These are phyloP conservation scores for Onygenales sp. DNA, from an alignment of 2,329 filamentous ascomycete genomes.

Conservation along the genomic window DNA sequence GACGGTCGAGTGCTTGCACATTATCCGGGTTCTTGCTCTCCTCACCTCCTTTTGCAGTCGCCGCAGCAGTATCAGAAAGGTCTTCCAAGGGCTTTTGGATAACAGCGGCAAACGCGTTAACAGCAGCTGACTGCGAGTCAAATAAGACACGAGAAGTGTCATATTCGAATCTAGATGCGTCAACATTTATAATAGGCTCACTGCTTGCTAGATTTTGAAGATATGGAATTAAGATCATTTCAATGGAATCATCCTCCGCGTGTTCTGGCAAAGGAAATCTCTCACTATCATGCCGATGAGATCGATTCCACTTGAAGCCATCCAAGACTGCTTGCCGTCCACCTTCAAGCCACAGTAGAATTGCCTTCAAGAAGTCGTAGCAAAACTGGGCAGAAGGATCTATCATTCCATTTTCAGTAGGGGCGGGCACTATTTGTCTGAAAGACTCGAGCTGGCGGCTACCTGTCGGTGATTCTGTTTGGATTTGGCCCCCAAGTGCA, in stretches of 20 bases:
- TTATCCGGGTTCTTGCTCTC: constrained; percentile 11
- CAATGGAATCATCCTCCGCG: constrained; percentile 44
- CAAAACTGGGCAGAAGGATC: constrained; percentile 43
- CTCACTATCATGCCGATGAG: constrained; percentile 29
- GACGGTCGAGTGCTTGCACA: constrained; percentile 24
- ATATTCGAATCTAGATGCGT: constrained; percentile 48
- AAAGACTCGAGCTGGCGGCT: constrained; percentile 36
- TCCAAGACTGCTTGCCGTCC: constrained; percentile 46
- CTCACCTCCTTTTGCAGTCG: constrained; percentile 10
- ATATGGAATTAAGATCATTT: constrained; percentile 50
- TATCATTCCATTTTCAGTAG: constrained; percentile 32
- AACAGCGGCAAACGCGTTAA: constrained; percentile 46
- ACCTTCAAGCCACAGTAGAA: constrained; percentile 53
- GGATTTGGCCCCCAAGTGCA: constrained; percentile 45
- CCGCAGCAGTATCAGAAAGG: constrained; percentile 31
- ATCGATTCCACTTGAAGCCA: constrained; percentile 44
- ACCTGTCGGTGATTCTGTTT: constrained; percentile 31
- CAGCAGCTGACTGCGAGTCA: constrained; percentile 43
- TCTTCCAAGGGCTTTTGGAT: constrained; percentile 45
- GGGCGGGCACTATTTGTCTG: constrained; percentile 38
- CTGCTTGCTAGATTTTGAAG: constrained; percentile 45
- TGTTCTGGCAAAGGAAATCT: constrained; percentile 45
- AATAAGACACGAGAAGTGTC: constrained; percentile 46
- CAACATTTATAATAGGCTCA: constrained; percentile 44
- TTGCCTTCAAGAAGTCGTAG: constrained; percentile 57